Conservation (phyloP, 2,329 filamentous ascomycete genomes). For the Thelonectria rubi region DNA sequence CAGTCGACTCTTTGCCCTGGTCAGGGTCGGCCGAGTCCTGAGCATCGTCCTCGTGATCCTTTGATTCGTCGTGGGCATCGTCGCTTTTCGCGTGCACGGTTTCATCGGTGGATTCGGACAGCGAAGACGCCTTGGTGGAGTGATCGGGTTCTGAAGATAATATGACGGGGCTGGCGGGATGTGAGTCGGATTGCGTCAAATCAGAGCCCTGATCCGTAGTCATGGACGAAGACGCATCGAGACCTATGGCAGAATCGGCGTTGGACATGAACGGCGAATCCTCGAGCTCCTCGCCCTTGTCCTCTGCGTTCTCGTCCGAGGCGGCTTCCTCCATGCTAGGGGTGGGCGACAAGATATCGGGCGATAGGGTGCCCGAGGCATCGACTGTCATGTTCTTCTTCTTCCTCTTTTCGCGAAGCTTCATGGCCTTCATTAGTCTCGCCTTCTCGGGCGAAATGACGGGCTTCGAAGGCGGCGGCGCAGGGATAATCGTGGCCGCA, state of each 20-base stretch:
- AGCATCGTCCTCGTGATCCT: constrained; percentile 25
- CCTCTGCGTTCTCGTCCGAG: constrained; percentile 36
- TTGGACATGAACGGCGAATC: constrained; percentile 51
- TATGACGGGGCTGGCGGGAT: constrained; percentile 64
- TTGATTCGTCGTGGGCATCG: constrained; percentile 30
- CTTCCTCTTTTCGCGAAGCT: constrained; percentile 84
- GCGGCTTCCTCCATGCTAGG: constrained; percentile 33
- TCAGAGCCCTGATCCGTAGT: constrained; percentile 58
- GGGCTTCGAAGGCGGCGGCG: constrained; percentile 56
- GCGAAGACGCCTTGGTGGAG: constrained; percentile 70
- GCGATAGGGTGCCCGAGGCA: constrained; percentile 32
- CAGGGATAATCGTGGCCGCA: constrained; percentile 50
- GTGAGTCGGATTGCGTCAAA: constrained; percentile 63
- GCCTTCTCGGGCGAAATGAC: constrained; percentile 87
- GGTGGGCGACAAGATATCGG: constrained; percentile 30
- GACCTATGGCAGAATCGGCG: constrained; percentile 64
- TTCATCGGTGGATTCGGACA: constrained; percentile 71
- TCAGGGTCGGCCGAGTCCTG: not conserved
- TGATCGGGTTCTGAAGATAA: constrained; percentile 64
- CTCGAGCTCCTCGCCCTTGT: constrained; percentile 39
- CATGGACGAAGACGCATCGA: constrained; percentile 56
- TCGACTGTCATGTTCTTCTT: constrained; percentile 47
- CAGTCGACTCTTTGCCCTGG: constrained; percentile 26
- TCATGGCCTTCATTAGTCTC: constrained; percentile 91
- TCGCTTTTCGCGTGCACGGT: constrained; percentile 56